Evolutionary conservation across 139 green algal species (phyloP).

Genomic region (Ettlia oleoabundans): DNA sequence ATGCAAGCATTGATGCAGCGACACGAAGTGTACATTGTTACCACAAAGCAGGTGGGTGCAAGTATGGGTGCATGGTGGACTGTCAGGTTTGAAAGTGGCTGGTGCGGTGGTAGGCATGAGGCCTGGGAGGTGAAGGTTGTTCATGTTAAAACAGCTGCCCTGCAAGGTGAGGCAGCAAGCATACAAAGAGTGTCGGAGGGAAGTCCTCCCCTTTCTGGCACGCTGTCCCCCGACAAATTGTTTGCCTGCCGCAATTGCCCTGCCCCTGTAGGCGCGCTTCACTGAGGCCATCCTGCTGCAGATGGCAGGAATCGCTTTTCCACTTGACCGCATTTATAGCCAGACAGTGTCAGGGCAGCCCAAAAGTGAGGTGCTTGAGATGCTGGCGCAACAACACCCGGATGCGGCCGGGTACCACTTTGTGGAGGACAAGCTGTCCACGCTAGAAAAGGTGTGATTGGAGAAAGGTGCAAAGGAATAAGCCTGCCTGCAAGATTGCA

Average conservation of each 20-base stretch:
- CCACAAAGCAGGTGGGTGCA: conserved; percentile 93
- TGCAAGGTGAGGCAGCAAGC: too few species aligned
- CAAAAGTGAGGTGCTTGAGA: conserved; percentile 80
- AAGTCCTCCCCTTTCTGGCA: too few species aligned
- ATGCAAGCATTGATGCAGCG: conserved; percentile 59
- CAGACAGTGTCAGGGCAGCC: conserved; percentile 78
- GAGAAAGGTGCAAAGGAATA: not conserved
- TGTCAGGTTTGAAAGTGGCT: too few species aligned
- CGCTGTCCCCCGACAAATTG: not conserved
- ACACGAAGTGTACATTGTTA: conserved; percentile 96
- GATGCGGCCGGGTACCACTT: conserved; percentile 66
- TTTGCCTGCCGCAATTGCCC: not conserved
- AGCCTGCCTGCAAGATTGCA: too few species aligned
- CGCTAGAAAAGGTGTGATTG: conserved; percentile 84
- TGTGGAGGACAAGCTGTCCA: conserved; percentile 93
- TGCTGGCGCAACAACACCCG: conserved; percentile 68
- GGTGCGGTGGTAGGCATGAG: not conserved
- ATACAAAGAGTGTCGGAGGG: too few species aligned
- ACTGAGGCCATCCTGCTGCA: conserved; percentile 84
- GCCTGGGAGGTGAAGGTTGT: too few species aligned
- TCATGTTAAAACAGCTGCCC: too few species aligned
- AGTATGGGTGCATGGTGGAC: too few species aligned
- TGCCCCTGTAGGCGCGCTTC: conserved; percentile 76
- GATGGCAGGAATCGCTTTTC: conserved; percentile 84
- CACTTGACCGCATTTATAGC: conserved; percentile 84